These are phyloP conservation scores for Byssoonygena ceratinophila DNA, from an alignment of 2,329 filamentous ascomycete species.

Conservation along the genomic window DNA sequence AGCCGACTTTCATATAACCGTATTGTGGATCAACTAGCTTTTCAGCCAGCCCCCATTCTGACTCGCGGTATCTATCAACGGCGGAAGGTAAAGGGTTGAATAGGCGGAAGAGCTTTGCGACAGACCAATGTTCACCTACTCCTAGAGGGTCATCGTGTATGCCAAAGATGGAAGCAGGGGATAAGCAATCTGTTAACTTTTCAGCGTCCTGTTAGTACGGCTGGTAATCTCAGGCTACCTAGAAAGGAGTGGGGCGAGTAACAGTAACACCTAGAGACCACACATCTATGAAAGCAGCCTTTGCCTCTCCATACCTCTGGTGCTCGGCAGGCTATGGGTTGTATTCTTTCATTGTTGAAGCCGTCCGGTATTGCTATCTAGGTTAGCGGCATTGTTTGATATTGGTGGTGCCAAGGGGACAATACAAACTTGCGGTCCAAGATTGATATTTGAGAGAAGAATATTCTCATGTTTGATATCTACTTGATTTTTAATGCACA, in stretches of 20 bases:
- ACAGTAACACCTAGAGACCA: constrained; percentile 14
- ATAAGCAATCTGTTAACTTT: constrained; percentile 11
- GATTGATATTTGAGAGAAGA: constrained; percentile 14
- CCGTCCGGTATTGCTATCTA: constrained; percentile 9
- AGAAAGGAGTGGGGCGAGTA: no score
- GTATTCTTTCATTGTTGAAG: constrained; percentile 7
- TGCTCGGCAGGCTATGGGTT: background rate
- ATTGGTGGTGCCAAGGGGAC: background rate
- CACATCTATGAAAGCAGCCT: constrained; percentile 13
- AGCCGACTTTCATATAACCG: constrained; percentile 11
- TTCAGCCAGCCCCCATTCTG: constrained; percentile 7
- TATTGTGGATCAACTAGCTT: constrained; percentile 8
- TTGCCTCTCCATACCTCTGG: constrained; percentile 13
- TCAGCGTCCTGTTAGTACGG: background rate
- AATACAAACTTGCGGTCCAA: no score
- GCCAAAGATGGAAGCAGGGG: constrained; percentile 8
- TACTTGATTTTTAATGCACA: constrained; percentile 3
- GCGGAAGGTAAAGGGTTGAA: constrained; percentile 2
- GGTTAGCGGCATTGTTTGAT: background rate
- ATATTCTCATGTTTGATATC: constrained; percentile 14
- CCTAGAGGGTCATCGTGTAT: constrained; percentile 3
- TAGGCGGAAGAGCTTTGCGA: constrained; percentile 12
- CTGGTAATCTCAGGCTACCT: no score
- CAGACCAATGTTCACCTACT: constrained; percentile 6
- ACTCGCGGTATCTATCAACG: constrained; percentile 8